Conservation (phyloP, 2,329 filamentous ascomycete species). For the Aciculosporium take region DNA sequence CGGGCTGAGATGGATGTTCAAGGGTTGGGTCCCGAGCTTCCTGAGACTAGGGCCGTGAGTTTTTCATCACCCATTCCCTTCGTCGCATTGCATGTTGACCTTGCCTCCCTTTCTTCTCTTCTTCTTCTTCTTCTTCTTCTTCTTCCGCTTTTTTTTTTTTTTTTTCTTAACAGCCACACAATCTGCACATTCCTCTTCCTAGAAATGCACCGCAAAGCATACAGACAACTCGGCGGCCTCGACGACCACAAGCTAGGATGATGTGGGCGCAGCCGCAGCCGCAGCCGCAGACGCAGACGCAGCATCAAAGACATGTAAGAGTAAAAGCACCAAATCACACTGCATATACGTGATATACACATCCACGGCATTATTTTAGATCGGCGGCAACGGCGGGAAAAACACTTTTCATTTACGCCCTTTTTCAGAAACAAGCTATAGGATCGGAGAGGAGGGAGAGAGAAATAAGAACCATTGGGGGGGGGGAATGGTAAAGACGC, state of each 20-base stretch:
- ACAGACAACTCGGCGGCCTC: slow-evolving; percentile 38
- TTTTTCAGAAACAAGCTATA: no score
- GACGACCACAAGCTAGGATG: slow-evolving; percentile 15
- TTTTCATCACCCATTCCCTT: neutral
- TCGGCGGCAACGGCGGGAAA: no score
- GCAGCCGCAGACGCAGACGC: neutral
- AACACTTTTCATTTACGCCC: no score
- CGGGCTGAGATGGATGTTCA: slow-evolving; percentile 72
- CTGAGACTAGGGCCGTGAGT: slow-evolving; percentile 49
- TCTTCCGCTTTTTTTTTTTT: neutral
- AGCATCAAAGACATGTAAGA: neutral
- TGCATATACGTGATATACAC: neutral
- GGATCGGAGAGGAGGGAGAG: no score
- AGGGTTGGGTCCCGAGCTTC: slow-evolving; percentile 74
- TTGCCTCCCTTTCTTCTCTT: no score
- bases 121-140: neutral
- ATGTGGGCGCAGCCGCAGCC: no score
- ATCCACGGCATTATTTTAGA: neutral
- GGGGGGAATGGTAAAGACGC: no score
- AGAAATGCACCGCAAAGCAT: slow-evolving; percentile 73
- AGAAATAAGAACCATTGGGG: no score
- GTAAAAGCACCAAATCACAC: neutral
- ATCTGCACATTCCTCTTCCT: slow-evolving; percentile 78
- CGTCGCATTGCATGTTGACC: no score
- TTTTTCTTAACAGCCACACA: slow-evolving; percentile 44